These are phyloP conservation scores for Fusarium verrucosum DNA, from an alignment of 2,329 filamentous ascomycete species.

Conservation along the genomic window DNA sequence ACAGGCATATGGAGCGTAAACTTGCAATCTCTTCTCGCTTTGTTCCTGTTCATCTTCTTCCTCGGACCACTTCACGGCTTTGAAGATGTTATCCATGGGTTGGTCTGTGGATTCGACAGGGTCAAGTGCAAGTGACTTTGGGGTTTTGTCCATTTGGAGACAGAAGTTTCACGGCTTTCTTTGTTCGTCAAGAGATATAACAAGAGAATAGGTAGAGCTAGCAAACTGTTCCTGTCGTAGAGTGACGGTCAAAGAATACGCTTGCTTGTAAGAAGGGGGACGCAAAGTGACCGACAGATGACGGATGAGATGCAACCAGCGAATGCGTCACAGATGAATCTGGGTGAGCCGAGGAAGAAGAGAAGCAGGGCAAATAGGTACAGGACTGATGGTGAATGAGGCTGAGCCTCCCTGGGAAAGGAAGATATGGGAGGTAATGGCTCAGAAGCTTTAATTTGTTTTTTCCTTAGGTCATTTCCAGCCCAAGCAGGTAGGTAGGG, in stretches of 20 bases:
- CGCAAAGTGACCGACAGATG: background rate
- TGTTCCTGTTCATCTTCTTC: conserved; percentile 2
- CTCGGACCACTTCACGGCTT: conserved; percentile 13
- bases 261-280: background rate
- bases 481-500: conserved; percentile 27
- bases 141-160: background rate
- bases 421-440: too few relatives aligned
- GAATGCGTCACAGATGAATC: conserved; percentile 14
- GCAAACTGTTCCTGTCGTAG: background rate
- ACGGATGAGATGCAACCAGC: background rate
- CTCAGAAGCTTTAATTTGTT: conserved; percentile 12
- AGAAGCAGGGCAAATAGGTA: conserved; percentile 5
- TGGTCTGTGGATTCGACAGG: background rate
- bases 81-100: conserved; percentile 15
- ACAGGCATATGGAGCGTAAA: background rate
- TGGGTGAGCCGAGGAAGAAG: conserved; percentile 2
- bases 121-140: background rate
- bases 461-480: conserved; percentile 23
- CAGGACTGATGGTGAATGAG: conserved; percentile 32
- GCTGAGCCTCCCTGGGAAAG: conserved; percentile 10
- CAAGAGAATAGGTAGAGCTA: background rate
- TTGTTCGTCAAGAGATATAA: background rate
- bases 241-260: background rate
- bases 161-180: background rate
- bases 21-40: conserved; percentile 4